Percentiles rank a stretch among this genome's conserved stretches.
Evolutionary conservation across 345 rosid genomes (phyloP).

Genomic region (Anacardium occidentale): DNA sequence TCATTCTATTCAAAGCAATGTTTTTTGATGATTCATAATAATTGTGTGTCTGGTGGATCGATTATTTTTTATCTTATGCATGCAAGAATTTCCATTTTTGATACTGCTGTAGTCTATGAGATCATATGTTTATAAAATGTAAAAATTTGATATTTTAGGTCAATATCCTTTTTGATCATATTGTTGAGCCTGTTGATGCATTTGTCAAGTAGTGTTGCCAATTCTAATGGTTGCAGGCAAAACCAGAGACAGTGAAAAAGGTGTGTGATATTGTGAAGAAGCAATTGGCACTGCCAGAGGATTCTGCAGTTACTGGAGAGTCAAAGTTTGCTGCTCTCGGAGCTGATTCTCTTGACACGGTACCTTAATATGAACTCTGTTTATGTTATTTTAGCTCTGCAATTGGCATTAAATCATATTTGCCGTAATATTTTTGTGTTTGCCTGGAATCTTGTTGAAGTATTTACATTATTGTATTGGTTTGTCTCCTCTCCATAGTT

Average conservation of each 20-base stretch:
- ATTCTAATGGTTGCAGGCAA: slow-evolving; percentile 30
- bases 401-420: slow-evolving; percentile 32
- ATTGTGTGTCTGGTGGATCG: not conserved
- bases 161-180: not conserved
- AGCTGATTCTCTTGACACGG: slow-evolving; percentile 60
- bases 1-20: not conserved
- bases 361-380: slow-evolving; percentile 12
- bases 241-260: slow-evolving; percentile 40
- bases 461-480: not conserved
- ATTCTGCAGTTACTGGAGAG: slow-evolving; percentile 35
- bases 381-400: not conserved
- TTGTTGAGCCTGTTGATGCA: not conserved
- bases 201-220: not conserved
- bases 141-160: not conserved
- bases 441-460: not conserved
- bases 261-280: slow-evolving; percentile 48
- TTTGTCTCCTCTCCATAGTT: not conserved
- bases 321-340: slow-evolving; percentile 49
- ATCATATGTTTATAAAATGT: not conserved
- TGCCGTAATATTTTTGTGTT: slow-evolving; percentile 10
- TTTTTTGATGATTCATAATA: not conserved
- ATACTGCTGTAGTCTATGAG: not conserved
- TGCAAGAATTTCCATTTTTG: not conserved
- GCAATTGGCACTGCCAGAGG: slow-evolving; percentile 45
- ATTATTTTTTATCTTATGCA: not conserved